phyloP scores from a whole-genome alignment of 805 yeast genomes.

The Zygoascus flipseniorum region DNA sequence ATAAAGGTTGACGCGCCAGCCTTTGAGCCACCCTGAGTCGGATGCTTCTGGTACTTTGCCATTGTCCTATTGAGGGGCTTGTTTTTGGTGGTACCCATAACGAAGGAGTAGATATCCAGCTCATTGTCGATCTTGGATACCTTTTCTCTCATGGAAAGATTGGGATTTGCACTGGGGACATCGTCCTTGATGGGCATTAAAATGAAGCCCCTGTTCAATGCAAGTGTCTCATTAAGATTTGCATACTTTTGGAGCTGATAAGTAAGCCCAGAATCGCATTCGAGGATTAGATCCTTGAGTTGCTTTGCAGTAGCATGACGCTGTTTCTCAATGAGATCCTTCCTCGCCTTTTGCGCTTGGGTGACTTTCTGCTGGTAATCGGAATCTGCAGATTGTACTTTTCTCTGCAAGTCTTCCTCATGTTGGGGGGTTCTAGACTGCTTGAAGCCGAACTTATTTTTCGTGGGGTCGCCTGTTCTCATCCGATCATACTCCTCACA shows the following conservation, averaged over 20 bases:
- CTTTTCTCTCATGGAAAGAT: constrained; percentile 61
- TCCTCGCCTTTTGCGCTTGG: constrained; percentile 62
- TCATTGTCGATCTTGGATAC: constrained; percentile 79
- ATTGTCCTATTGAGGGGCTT: constrained; percentile 27
- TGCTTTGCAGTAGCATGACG: constrained; percentile 71
- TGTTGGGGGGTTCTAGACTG: constrained; percentile 72
- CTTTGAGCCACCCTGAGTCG: constrained; percentile 16
- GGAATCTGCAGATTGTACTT: constrained; percentile 75
- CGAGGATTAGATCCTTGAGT: constrained; percentile 69
- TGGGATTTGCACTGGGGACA: constrained; percentile 9
- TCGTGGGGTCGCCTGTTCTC: constrained; percentile 71
- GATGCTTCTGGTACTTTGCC: constrained; percentile 27
- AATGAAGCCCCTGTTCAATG: constrained; percentile 77
- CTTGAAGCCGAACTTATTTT: constrained; percentile 71
- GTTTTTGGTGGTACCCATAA: constrained; percentile 32
- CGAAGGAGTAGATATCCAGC: constrained; percentile 64
- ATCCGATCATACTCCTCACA: constrained; percentile 84
- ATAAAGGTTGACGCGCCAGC: constrained; percentile 1
- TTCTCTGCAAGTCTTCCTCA: constrained; percentile 78
- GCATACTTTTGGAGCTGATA: constrained; percentile 85
- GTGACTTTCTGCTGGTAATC: constrained; percentile 78
- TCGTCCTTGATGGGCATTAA: constrained; percentile 54
- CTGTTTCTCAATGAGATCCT: constrained; percentile 59
- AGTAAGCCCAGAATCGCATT: constrained; percentile 82
- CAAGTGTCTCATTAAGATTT: constrained; percentile 73